phyloP scores from a whole-genome alignment of 352 stramenopile species.

The Phytophthora kernoviae region DNA sequence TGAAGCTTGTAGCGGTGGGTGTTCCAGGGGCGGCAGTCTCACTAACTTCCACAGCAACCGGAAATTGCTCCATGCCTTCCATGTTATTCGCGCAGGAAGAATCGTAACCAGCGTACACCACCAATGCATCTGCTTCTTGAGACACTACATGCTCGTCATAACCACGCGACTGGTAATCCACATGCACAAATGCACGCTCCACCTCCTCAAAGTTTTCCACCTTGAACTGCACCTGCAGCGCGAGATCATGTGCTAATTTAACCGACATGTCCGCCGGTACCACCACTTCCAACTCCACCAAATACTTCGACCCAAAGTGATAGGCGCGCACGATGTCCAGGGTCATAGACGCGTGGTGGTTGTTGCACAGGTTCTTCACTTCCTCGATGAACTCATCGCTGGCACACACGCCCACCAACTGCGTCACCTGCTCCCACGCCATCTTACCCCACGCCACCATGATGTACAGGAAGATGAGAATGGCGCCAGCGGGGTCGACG shows the following conservation, averaged over 20 bases:
- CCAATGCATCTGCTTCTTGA: conserved; percentile 52
- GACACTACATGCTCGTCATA: conserved; percentile 77
- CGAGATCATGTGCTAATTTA: conserved; percentile 93
- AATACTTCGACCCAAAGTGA: conserved; percentile 94
- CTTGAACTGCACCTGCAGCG: conserved; percentile 94
- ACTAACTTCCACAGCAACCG: conserved; percentile 31
- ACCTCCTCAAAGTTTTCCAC: conserved; percentile 92
- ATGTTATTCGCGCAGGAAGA: conserved; percentile 22
- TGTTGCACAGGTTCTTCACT: conserved; percentile 77
- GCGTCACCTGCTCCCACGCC: conserved; percentile 91
- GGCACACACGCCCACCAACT: conserved; percentile 70
- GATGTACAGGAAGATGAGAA: conserved; percentile 94
- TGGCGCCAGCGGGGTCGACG: conserved; percentile 91
- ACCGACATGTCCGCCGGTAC: conserved; percentile 90
- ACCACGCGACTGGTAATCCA: conserved; percentile 91
- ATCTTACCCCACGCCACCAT: conserved; percentile 92
- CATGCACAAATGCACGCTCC: conserved; percentile 95
- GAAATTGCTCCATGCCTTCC: conserved; percentile 23
- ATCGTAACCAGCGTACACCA: conserved; percentile 45
- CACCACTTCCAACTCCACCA: conserved; percentile 95
- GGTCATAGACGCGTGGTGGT: conserved; percentile 71
- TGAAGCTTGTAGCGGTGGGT: conserved; percentile 29
- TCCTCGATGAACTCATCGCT: conserved; percentile 91
- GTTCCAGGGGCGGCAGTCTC: conserved; percentile 24
- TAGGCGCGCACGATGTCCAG: conserved; percentile 93